Evolutionary conservation across 495 filamentous ascomycete species (phyloP), one percentile per base, ranked within the genome.

Genomic region (Hypoxylon fuscum): DNA sequence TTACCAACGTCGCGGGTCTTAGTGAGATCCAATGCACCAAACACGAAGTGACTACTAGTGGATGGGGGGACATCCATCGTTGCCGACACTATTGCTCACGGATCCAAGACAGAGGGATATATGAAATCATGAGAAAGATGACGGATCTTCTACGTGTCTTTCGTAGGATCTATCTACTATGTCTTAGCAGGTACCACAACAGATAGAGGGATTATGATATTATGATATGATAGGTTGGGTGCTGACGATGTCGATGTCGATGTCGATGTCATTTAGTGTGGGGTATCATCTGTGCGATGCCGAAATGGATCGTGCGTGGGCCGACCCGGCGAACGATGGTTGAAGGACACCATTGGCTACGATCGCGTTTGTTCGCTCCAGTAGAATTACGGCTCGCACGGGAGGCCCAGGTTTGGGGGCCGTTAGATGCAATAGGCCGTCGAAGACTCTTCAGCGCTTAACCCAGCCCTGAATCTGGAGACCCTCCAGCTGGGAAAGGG

Each of bases 191-290:
- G 45, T 46, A 12, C 10, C 48, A 60, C 48, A 10, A 34, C 57
- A 53, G 48, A 25, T 44, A 42, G 15, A 15, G 11, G 44, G 35
- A 22, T n/a, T n/a, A n/a, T n/a, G n/a, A n/a, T n/a, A n/a, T 38
- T 44, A 45, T 55, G 51, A 44, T 44, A 38, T 55, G 51, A 55
- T 63, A 52, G 59, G 51, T 25, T n/a, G 52, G 37, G 42, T 7
- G 10, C 20, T 32, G 17, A 32, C 40, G 34, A 43, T 34, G 48
- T 58, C 41, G 46, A 27, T 27, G 25, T 27, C 25, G n/a, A n/a
- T n/a, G n/a, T n/a, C n/a, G n/a, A n/a, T n/a, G 25, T 27, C 8
- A 27, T 49, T 22, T 47, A 64, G 38, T 64, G 61, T 64, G 61
- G 61, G 54, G 61, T 64, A 53, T 53, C n/a, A 34, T 20, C 46